Conservation (phyloP, 225 moss, liverwort and hornwort species). For the Pseudisothecium myosuroides region DNA sequence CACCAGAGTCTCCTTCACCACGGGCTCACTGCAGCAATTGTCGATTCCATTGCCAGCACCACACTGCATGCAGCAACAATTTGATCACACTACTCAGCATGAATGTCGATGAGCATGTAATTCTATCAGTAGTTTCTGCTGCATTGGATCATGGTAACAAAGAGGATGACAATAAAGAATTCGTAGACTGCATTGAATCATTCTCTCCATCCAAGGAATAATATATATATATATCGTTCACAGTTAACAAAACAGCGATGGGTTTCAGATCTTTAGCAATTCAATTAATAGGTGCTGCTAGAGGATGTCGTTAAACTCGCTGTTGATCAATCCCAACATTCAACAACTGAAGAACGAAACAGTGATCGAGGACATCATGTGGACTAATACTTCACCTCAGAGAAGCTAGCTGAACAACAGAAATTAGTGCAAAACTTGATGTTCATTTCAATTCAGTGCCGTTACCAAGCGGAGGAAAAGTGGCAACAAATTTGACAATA, state of each 20-base stretch:
- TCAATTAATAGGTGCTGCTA: neutral
- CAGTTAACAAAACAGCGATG: too few relatives aligned
- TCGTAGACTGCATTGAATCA: neutral
- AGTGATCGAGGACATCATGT: neutral
- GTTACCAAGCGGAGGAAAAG: neutral
- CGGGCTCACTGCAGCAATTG: neutral
- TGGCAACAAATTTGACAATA: neutral
- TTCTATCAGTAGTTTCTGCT: neutral
- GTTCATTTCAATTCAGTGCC: neutral
- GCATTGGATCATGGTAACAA: neutral
- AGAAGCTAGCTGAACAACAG: too few relatives aligned
- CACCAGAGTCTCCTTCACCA: constrained; percentile 21
- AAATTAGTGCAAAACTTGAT: neutral
- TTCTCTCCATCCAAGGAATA: neutral
- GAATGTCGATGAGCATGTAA: neutral
- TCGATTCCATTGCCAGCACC: neutral
- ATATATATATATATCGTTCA: neutral
- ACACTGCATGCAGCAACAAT: neutral
- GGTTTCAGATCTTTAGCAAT: neutral
- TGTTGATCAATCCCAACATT: neutral
- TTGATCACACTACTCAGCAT: neutral
- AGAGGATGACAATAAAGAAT: neutral
- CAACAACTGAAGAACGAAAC: neutral
- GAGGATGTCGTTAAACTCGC: neutral
- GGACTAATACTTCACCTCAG: neutral